Conservation (phyloP, 2,329 filamentous ascomycete species). For the Xylariaceae sp. region DNA sequence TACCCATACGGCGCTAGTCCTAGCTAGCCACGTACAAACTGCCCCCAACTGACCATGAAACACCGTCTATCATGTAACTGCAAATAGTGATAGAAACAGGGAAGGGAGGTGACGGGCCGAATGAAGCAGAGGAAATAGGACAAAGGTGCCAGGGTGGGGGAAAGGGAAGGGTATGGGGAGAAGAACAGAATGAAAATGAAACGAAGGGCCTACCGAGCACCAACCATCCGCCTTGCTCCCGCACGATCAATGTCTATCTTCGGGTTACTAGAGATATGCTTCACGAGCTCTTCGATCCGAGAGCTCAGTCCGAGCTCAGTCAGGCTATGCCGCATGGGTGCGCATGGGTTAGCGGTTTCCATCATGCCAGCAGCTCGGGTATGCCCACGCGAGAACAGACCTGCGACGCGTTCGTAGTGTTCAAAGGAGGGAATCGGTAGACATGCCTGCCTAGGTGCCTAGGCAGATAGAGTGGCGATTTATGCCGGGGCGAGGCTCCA, state of each 20-base stretch:
- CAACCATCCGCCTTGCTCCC: conserved; percentile 53
- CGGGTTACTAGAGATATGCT: conserved; percentile 55
- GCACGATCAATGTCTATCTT: conserved; percentile 53
- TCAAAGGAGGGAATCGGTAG: too few relatives aligned
- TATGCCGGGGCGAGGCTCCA: too few relatives aligned
- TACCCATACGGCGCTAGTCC: not conserved
- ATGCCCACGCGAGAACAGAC: too few relatives aligned
- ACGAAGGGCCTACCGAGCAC: conserved; percentile 45
- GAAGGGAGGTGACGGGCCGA: not conserved
- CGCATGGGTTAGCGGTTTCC: conserved; percentile 2
- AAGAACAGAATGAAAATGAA: conserved; percentile 1
- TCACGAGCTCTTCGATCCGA: conserved; percentile 43
- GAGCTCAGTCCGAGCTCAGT: conserved; percentile 61
- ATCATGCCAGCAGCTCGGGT: not conserved
- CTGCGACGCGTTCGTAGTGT: too few relatives aligned
- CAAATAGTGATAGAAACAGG: conserved; percentile 3
- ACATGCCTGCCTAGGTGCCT: too few relatives aligned
- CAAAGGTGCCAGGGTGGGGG: not conserved
- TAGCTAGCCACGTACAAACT: not conserved
- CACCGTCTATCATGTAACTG: not conserved
- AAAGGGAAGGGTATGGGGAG: conserved; percentile 1
- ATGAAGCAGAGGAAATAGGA: not conserved
- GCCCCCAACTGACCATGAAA: conserved; percentile 42
- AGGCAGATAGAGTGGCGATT: too few relatives aligned
- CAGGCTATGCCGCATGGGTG: conserved; percentile 43